phyloP scores from a whole-genome alignment of 2,329 filamentous ascomycete genomes.

The Monilinia laxa region DNA sequence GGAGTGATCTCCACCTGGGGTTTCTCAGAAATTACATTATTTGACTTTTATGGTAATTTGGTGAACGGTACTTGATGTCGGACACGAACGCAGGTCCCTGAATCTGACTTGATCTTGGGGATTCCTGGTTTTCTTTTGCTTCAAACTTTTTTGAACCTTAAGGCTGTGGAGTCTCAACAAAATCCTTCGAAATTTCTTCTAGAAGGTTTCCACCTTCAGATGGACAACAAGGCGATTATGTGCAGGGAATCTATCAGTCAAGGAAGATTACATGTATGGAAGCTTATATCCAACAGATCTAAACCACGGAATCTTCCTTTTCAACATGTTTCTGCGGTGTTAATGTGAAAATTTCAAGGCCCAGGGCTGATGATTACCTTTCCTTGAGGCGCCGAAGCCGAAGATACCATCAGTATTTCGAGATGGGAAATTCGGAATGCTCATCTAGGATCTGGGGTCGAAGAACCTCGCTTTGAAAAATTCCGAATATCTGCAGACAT shows the following conservation, averaged over 20 bases:
- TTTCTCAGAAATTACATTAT: slow-evolving; percentile 3
- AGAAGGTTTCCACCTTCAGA: slow-evolving; percentile 10
- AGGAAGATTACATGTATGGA: slow-evolving; percentile 8
- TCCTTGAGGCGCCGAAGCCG: background rate
- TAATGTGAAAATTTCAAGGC: background rate
- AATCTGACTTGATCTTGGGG: background rate
- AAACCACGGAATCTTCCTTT: background rate
- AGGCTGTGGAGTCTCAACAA: slow-evolving; percentile 14
- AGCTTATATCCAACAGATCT: background rate
- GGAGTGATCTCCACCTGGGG: slow-evolving; percentile 11
- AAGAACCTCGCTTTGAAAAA: background rate
- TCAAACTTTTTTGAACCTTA: background rate
- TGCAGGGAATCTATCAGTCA: background rate
- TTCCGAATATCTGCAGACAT: background rate
- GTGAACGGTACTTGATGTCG: slow-evolving; percentile 4
- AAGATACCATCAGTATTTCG: background rate
- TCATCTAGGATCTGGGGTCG: background rate
- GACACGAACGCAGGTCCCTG: slow-evolving; percentile 13
- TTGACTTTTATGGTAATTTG: background rate
- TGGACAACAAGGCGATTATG: background rate
- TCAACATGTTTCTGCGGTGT: background rate
- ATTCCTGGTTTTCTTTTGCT: background rate
- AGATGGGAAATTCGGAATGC: background rate
- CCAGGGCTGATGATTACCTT: slow-evolving; percentile 5
- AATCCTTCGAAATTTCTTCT: slow-evolving; percentile 23